These are phyloP conservation scores for Clathrospora elynae DNA, from an alignment of 2,329 filamentous ascomycete genomes.

Conservation along the genomic window DNA sequence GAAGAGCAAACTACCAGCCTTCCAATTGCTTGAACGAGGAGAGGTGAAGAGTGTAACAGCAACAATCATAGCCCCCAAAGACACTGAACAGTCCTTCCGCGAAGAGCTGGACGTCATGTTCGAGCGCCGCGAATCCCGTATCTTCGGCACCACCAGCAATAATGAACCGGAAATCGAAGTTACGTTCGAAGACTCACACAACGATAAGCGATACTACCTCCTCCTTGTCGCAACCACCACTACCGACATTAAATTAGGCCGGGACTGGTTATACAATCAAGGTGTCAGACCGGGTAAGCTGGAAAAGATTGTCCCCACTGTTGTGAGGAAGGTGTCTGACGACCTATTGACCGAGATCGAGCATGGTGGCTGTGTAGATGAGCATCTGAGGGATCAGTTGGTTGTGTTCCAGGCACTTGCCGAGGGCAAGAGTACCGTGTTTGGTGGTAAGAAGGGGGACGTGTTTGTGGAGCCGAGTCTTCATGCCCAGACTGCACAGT, in stretches of 20 bases:
- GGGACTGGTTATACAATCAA: slow-evolving; percentile 57
- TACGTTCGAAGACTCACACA: slow-evolving; percentile 51
- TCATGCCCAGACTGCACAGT: slow-evolving; percentile 54
- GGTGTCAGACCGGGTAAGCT: slow-evolving; percentile 27
- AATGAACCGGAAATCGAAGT: slow-evolving; percentile 14
- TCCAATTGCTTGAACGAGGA: slow-evolving; percentile 42
- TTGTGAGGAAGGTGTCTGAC: slow-evolving; percentile 53
- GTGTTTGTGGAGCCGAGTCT: slow-evolving; percentile 46
- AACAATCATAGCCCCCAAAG: slow-evolving; percentile 47
- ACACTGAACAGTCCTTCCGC: slow-evolving; percentile 37
- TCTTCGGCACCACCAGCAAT: slow-evolving; percentile 21
- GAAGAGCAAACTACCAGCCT: slow-evolving; percentile 38
- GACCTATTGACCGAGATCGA: slow-evolving; percentile 55
- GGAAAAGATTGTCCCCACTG: slow-evolving; percentile 34
- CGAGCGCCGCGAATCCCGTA: slow-evolving; percentile 14
- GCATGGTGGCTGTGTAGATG: slow-evolving; percentile 58
- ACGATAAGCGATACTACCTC: slow-evolving; percentile 57
- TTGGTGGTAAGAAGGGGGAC: slow-evolving; percentile 31
- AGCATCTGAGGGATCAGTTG: slow-evolving; percentile 62
- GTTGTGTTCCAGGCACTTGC: slow-evolving; percentile 65
- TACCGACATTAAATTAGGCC: slow-evolving; percentile 55
- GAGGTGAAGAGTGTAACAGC: slow-evolving; percentile 38
- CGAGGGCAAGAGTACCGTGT: slow-evolving; percentile 47
- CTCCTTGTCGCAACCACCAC: slow-evolving; percentile 60
- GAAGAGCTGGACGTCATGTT: slow-evolving; percentile 35